Conservation (phyloP, 169 alveolate genomes). For the Cryptosporidium ubiquitum region DNA sequence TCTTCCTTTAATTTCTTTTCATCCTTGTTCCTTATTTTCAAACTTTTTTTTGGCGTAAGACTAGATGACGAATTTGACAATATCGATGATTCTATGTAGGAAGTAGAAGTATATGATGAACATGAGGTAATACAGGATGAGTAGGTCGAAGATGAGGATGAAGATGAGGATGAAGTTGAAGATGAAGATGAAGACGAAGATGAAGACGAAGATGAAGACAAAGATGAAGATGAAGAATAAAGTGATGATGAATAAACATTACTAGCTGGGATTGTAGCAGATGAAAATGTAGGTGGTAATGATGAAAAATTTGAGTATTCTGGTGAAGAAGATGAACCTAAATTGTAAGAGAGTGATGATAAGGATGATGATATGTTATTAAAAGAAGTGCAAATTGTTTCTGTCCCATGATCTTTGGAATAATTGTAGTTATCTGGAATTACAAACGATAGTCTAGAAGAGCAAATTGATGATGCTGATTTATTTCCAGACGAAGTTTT, state of each 20-base stretch:
- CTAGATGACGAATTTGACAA: neutral
- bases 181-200: constrained; percentile 26
- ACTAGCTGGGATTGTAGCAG: neutral
- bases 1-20: neutral
- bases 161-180: neutral
- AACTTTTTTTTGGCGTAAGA: neutral
- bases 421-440: neutral
- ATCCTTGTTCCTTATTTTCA: neutral
- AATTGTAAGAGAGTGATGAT: constrained; percentile 2
- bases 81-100: constrained; percentile 1
- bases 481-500: neutral
- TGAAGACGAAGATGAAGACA: neutral
- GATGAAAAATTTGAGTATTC: constrained; percentile 1
- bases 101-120: constrained; percentile 22
- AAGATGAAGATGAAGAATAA: constrained; percentile 8
- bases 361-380: neutral
- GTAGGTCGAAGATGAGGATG: constrained; percentile 32
- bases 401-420: neutral
- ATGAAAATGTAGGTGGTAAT: neutral
- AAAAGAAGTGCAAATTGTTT: neutral
- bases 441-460: constrained; percentile 11
- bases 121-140: constrained; percentile 21
- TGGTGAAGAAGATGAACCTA: neutral
- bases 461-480: neutral
- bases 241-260: neutral